phyloP scores from a whole-genome alignment of 2,329 filamentous ascomycete species.

The Diaporthe sp. region DNA sequence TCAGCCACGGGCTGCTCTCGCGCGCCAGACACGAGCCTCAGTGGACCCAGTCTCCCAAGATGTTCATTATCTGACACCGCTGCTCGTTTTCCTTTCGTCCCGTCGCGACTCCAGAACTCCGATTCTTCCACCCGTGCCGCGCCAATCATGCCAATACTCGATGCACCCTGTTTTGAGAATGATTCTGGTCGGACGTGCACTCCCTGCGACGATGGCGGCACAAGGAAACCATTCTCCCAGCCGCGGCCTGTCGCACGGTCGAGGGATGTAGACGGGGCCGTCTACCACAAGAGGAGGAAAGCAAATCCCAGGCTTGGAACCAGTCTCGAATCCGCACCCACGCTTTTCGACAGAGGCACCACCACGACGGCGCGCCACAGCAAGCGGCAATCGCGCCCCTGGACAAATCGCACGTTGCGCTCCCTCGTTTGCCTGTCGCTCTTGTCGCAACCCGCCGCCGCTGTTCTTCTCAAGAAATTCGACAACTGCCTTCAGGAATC shows the following conservation, averaged over 20 bases:
- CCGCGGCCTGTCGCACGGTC: conserved; percentile 19
- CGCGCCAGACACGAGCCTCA: conserved; percentile 14
- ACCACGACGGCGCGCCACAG: neutral
- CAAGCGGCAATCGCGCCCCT: neutral
- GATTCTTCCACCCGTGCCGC: conserved; percentile 29
- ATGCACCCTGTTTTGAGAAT: conserved; percentile 38
- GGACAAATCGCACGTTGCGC: conserved; percentile 47
- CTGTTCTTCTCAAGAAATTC: conserved; percentile 80
- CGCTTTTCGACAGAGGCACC: neutral
- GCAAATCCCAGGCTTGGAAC: neutral
- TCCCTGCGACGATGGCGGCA: conserved; percentile 37
- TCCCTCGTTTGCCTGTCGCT: conserved; percentile 56
- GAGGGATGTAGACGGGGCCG: conserved; percentile 7
- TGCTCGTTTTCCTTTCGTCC: conserved; percentile 33
- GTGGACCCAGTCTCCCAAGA: conserved; percentile 40
- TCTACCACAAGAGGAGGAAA: conserved; percentile 18
- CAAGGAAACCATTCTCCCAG: conserved; percentile 5
- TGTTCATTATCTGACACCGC: conserved; percentile 40
- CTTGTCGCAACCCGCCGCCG: conserved; percentile 55
- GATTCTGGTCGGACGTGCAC: conserved; percentile 21
- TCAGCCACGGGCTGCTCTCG: neutral
- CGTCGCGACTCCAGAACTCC: conserved; percentile 27
- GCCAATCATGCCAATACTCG: conserved; percentile 40
- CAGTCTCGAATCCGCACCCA: neutral
- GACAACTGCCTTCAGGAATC: conserved; percentile 83